Percentiles rank a stretch among this genome's conserved stretches.
These are phyloP conservation scores for Chaetomium tenue DNA, from an alignment of 495 filamentous ascomycete species.

Conservation along the genomic window DNA sequence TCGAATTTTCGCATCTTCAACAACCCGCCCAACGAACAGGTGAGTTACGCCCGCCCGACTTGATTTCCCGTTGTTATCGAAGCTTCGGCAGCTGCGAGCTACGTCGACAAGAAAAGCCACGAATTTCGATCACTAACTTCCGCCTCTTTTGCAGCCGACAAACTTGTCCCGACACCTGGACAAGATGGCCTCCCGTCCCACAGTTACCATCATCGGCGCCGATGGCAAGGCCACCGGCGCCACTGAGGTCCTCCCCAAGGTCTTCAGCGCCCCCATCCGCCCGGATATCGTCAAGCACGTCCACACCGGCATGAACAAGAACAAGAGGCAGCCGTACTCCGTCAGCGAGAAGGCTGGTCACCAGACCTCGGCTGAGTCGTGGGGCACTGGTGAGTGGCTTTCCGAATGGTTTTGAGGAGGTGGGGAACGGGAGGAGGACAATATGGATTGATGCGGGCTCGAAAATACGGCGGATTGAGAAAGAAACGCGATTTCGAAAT, in stretches of 20 bases:
- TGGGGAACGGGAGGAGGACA: background rate
- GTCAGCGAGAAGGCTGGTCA: conserved; percentile 99
- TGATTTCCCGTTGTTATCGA: conserved; percentile 5
- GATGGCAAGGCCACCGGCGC: conserved; percentile 86
- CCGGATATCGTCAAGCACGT: conserved; percentile 98
- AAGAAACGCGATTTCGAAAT: background rate
- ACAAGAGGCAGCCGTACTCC: conserved; percentile 98
- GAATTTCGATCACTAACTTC: conserved; percentile 19
- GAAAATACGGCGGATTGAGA: conserved; percentile 1
- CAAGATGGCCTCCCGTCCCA: conserved; percentile 91
- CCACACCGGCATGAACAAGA: conserved; percentile 99
- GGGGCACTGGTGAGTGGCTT: conserved; percentile 91
- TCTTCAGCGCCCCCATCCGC: conserved; percentile 95
- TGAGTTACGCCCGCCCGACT: conserved; percentile 28
- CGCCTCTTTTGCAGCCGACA: conserved; percentile 17
- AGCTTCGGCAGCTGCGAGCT: conserved; percentile 13
- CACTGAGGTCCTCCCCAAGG: conserved; percentile 84
- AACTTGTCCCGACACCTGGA: conserved; percentile 34
- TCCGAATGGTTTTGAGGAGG: conserved; percentile 8
- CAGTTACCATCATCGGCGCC: conserved; percentile 88
- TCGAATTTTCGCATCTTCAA: conserved; percentile 35
- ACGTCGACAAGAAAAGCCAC: background rate
- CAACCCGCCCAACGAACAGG: conserved; percentile 33
- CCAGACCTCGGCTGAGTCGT: conserved; percentile 98
- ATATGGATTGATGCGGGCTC: background rate